Evolutionary conservation across 73 alveolate species (phyloP), one percentile per base, ranked within the genome.

Genomic region (Uronychia binucleata): DNA sequence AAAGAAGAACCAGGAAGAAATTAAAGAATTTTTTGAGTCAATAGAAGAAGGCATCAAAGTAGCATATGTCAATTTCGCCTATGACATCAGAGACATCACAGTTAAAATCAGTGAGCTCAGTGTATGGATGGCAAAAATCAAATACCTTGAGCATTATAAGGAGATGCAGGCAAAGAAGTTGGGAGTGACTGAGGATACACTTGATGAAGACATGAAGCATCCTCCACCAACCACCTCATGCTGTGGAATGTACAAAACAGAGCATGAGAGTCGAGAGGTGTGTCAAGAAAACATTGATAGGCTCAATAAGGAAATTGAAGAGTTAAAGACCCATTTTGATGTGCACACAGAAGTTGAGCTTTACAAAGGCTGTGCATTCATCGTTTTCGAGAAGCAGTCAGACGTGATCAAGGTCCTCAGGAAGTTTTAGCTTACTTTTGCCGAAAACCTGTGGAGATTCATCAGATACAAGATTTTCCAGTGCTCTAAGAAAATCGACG

Each of bases 341-440:
- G 89, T 82, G 0, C 28, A 33, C 33, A 82, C 89, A 5, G 89
- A 82, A 0, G 33, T 31, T 5, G 83, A 82, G 0, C 59, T 82
- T 1, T 82, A 82, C 59, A 27, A 77, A 33, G 89, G 89, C 60
- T 26, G 60, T 32, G 89, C 89, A 1, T 82, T 82, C 57, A 78
- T 82, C 28, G 77, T 67, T 30, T 82, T 33, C 31, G 33, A 82
- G 29, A 74, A 32, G 13, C 83, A 82, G 34, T 11, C 46, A 27
- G 75, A 82, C 78, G 46, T 34, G 0, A 46, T 32, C n/a, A 32
- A 31, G 8, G 79, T 82, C 0, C 33, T 74, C 28, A n/a, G 31
- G 30, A 26, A 26, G 1, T 82, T 82, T 34, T 74, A 82, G 0
- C 30, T 57, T 1, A 27, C 78, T 34, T 78, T 67, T 13, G 13